Evolutionary conservation across 2,329 filamentous ascomycete genomes (phyloP), one percentile per base, ranked within the genome.

Genomic region (Raffaelea deltoideospora): DNA sequence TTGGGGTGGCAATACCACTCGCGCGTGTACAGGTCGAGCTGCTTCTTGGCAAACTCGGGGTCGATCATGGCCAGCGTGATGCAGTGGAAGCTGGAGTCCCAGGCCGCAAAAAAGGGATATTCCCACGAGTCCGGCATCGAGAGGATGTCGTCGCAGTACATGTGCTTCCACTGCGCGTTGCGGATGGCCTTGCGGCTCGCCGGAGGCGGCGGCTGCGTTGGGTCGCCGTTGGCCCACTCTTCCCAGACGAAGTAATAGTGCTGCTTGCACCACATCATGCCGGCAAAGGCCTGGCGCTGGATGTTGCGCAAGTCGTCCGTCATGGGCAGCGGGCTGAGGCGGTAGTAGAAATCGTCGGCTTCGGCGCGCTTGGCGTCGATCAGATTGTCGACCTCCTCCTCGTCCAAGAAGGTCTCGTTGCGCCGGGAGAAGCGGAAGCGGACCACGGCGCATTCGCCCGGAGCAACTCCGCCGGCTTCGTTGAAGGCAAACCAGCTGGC

Each of bases 1-100:
- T 96, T 96, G 14, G 88, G 88, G 58, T 96, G 88, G 71, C 90
- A 94, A 64, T 95, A 96, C 90, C 88, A 96, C 62, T 96, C 90
- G 50, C 88, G 72, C 3, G 88, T 96, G 54, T 96, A 88, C 30
- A 96, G 63, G 53, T 96, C 90, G 34, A 96, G 75, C 59, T 96
- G 88, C 64, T 94, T 95, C 72, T 96, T 96, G 38, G 88, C 87
- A 50, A 95, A 95, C 30, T 95, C 88, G 0, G 88, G 90, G 50
- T 96, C 88, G 44, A 96, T 87, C 87, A 96, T 95, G 28, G 90
- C 83, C 42, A 96, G 61, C 0, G 87, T 84, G 47, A 96, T 94
- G 53, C 87, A 94, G 60, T 96, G 90, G 58, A 96, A 96, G 5
- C 87, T 88, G 37, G 82, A 88, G 55, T 96, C 88, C 88, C 88